Base-by-base conservation (phyloP, 768 basidiomycete species). In the Nevesoporus exiguus region DNA sequence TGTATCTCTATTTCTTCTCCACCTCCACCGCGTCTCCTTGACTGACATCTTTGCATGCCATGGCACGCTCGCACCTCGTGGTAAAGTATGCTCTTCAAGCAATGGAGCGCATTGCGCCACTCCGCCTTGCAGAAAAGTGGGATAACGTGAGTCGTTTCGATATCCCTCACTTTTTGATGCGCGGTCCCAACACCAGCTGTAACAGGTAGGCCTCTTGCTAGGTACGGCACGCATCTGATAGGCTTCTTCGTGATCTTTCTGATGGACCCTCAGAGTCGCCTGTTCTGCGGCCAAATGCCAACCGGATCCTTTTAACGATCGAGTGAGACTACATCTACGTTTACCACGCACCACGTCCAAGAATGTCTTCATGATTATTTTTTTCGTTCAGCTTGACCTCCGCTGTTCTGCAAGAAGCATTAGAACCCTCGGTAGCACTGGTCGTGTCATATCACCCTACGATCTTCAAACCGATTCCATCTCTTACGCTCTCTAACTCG, bases 401-500 rank as follows among this genome's bases (percentile, higher is more conserved):
- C 41, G 74, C 84, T 48, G 89, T 93, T 34, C 73, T 83, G 44
- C 74, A 80, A 36, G 88, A 91, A 73, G 84, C 90, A 0, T 68
- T 92, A 27, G 70, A 78, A 3, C 75, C 77, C 1, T 77, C 80
- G 19, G 78, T 85, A 1, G 80, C 83, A 8, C 77, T 85, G 49
- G 85, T 95, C 56, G 76, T 96, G 14, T 76, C 88, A 22, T 95
- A 95, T 73, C 93, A 94, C 69, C 88, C 93, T 5, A 80, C 90
- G 3, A 87, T 94, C 61, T 94, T 93, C 77, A 79, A 75, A 42
- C 84, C 83, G 9, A 73, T 94, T 46, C 74, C 85, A 39, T 84
- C 91, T 25, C 57, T 98, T 56, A 94, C 90, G 0, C 79, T 95
- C 52, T 68, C 81, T 37, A 86, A 86, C 57, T 82, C 93, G 0